These are phyloP conservation scores for Ophiostoma novo-ulmi DNA, from an alignment of 2,329 filamentous ascomycete genomes.

Conservation along the genomic window DNA sequence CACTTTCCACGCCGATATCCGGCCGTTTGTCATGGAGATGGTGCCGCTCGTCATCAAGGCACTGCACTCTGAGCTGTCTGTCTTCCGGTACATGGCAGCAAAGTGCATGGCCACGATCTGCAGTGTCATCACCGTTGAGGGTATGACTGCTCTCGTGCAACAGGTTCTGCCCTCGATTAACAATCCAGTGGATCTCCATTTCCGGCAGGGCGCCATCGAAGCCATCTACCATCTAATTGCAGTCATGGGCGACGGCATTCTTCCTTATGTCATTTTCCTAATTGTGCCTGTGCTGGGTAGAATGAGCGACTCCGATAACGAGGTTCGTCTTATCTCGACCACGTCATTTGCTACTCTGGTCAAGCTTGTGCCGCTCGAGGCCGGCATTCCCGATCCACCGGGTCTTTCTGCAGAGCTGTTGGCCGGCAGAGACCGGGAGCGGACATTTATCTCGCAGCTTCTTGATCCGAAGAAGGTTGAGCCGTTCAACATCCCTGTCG, in stretches of 20 bases:
- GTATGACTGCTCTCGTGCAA: constrained; percentile 93
- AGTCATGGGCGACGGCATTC: constrained; percentile 92
- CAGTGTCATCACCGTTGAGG: constrained; percentile 90
- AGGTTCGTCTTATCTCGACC: constrained; percentile 87
- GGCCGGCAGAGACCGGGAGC: constrained; percentile 84
- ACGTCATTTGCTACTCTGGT: constrained; percentile 96
- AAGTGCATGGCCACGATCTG: constrained; percentile 97
- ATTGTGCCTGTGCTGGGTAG: constrained; percentile 93
- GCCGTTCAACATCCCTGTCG: constrained; percentile 84
- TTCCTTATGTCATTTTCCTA: constrained; percentile 98
- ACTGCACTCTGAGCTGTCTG: constrained; percentile 79
- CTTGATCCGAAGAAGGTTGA: constrained; percentile 97
- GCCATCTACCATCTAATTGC: constrained; percentile 95
- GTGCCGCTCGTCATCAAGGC: constrained; percentile 83
- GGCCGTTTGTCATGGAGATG: constrained; percentile 75
- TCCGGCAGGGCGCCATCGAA: constrained; percentile 89
- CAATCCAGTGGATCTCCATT: constrained; percentile 81
- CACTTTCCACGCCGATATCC: constrained; percentile 70
- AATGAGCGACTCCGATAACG: constrained; percentile 98
- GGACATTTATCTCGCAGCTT: constrained; percentile 94
- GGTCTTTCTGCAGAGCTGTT: constrained; percentile 84
- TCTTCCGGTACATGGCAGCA: constrained; percentile 92
- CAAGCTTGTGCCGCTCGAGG: constrained; percentile 93
- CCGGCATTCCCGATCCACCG: constrained; percentile 92
- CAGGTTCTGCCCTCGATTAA: constrained; percentile 86